Percentiles rank a stretch among this genome's conserved stretches.
These are phyloP conservation scores for Diophrys appendiculata DNA, from an alignment of 73 alveolate species.

Conservation along the genomic window DNA sequence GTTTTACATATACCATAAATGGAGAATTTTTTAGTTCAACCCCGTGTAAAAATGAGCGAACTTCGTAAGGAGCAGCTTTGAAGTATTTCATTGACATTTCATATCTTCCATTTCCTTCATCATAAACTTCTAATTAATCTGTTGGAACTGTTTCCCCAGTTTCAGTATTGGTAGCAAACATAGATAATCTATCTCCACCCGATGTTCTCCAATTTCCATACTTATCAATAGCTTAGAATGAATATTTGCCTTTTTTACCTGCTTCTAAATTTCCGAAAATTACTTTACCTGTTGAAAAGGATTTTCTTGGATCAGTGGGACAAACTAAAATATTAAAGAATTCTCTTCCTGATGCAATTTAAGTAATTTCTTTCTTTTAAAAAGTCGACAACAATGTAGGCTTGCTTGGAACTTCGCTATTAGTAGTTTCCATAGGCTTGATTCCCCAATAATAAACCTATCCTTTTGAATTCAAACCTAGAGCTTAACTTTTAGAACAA, in stretches of 20 bases:
- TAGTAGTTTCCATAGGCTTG: background rate
- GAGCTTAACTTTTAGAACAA: conserved; percentile 9
- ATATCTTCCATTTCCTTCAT: conserved; percentile 17
- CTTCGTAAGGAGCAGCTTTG: conserved; percentile 3
- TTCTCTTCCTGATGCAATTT: conserved; percentile 29
- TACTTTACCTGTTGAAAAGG: conserved; percentile 31
- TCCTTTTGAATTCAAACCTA: conserved; percentile 21
- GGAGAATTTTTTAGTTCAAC: conserved; percentile 25
- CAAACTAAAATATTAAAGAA: conserved; percentile 26
- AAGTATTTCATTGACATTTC: background rate
- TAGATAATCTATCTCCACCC: conserved; percentile 27
- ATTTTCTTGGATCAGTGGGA: conserved; percentile 21
- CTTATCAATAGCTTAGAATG: conserved; percentile 14
- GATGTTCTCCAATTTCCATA: conserved; percentile 11
- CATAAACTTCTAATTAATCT: conserved; percentile 12
- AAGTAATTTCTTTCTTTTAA: conserved; percentile 26
- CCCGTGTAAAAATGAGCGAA: conserved; percentile 20
- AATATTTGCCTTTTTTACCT: conserved; percentile 16
- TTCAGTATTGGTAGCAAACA: conserved; percentile 5
- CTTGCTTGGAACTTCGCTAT: background rate
- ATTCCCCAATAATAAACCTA: conserved; percentile 26
- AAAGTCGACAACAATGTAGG: conserved; percentile 8
- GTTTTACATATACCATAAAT: conserved; percentile 15
- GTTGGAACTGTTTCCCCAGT: conserved; percentile 10
- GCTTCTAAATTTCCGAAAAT: conserved; percentile 14